phyloP scores from a whole-genome alignment of 768 basidiomycete genomes.

The Russula olivacea region DNA sequence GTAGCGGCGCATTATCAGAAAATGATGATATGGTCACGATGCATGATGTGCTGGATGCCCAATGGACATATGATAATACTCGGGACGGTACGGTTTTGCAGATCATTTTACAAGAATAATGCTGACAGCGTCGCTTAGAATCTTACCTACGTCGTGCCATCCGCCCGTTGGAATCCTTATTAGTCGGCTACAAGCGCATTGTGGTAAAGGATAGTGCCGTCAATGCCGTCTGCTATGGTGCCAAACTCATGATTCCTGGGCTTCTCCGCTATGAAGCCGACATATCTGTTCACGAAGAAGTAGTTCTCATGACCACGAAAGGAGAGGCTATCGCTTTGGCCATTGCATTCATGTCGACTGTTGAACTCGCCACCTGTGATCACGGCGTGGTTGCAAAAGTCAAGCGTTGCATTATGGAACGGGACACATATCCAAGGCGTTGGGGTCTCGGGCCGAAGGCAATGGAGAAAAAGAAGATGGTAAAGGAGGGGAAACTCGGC shows the following conservation, averaged over 20 bases:
- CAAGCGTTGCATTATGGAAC: slow-evolving; percentile 99
- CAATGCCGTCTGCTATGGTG: slow-evolving; percentile 98
- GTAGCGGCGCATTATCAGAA: slow-evolving; percentile 95
- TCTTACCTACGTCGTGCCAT: slow-evolving; percentile 94
- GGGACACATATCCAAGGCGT: slow-evolving; percentile 94
- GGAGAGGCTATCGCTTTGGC: slow-evolving; percentile 96
- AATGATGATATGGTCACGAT: slow-evolving; percentile 98
- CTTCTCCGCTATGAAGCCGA: slow-evolving; percentile 93
- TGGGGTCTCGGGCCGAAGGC: slow-evolving; percentile 99
- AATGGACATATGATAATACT: slow-evolving; percentile 97
- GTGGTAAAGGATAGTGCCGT: slow-evolving; percentile 99
- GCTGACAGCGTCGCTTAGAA: slow-evolving; percentile 46
- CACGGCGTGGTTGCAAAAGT: slow-evolving; percentile 99
- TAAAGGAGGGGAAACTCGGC: slow-evolving; percentile 95
- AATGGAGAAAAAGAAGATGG: slow-evolving; percentile 94
- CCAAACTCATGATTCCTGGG: slow-evolving; percentile 99
- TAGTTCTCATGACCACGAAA: slow-evolving; percentile 98
- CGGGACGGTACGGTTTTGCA: slow-evolving; percentile 63
- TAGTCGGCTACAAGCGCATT: slow-evolving; percentile 96
- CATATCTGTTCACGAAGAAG: slow-evolving; percentile 91
- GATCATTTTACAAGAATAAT: neutral
- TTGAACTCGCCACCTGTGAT: slow-evolving; percentile 95
- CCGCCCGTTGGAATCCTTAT: slow-evolving; percentile 86
- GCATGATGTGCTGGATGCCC: slow-evolving; percentile 99
- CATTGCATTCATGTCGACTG: slow-evolving; percentile 97